Evolutionary conservation across 768 basidiomycete species (phyloP), one percentile per base, ranked within the genome.

Genomic region (Kwoniella bestiolae): DNA sequence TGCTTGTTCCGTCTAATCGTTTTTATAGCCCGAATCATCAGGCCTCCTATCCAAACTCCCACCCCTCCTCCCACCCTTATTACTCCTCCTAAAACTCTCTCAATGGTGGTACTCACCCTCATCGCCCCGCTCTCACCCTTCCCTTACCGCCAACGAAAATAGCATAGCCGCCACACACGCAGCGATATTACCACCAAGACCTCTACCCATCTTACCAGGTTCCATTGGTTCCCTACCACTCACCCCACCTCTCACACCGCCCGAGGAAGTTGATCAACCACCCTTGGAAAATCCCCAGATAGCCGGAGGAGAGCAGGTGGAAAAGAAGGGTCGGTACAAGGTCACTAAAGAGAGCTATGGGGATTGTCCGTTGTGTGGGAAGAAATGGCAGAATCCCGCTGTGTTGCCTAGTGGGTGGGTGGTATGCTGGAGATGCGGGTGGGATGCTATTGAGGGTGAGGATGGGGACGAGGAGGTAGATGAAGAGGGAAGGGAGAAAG

Each of bases 41-140:
- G 52, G 52, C 16, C 55, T 70, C 4, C 29, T 74, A 18, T 62
- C 60, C 9, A 60, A 44, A 41, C 65, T 63, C 26, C 65, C 68
- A 11, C 65, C 65, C 1, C 56, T 56, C 23, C 50, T 63, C 26
- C 68, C 60, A 25, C 68, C 63, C 2, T 28, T 56, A 31, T 34
- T 64, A 31, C 50, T 61, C 16, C 23, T 56, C 5, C 56, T 65
- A 34, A 60, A 63, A 81, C 94, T 98, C 82, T 84, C 96, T 50
- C 94, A 98, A 82, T 99, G 96, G 94, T 99, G 95, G 94, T 98
- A 98, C 77, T 94, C 93, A 3, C 94, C 96, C 23, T 86, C 86
- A 47, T 96, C 92, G 11, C 94, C 90, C 3, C 91, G 90, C 18
- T 87, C 69, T 88, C 44, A 87, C 87, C n/a, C 82, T 2, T 25